Conservation (phyloP, 192 early-diverging fungal species). For the Thamnidium elegans region DNA sequence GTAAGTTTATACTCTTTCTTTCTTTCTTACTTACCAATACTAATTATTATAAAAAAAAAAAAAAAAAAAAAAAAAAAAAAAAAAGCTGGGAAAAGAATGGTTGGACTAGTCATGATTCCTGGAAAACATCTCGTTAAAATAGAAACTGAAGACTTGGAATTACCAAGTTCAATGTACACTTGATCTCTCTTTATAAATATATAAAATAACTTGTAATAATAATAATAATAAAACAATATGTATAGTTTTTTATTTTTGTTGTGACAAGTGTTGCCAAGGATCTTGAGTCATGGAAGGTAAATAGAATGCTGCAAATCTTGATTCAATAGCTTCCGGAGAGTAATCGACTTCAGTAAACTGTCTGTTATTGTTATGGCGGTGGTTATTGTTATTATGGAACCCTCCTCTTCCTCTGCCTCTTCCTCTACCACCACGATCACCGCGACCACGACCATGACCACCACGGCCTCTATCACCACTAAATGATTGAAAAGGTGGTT, state of each 20-base stretch:
- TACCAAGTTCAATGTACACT: slow-evolving; percentile 14
- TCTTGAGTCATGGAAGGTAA: slow-evolving; percentile 9
- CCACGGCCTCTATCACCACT: neutral
- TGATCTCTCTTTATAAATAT: slow-evolving; percentile 3
- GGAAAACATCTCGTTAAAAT: slow-evolving; percentile 64
- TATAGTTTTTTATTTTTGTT: neutral
- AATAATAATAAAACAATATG: neutral
- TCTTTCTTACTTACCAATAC: slow-evolving; percentile 15
- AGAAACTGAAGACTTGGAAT: slow-evolving; percentile 52
- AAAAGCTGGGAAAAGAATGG: slow-evolving; percentile 53
- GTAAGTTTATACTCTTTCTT: slow-evolving; percentile 28
- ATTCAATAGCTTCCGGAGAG: slow-evolving; percentile 1
- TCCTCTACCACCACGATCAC: neutral
- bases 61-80: slow-evolving; percentile 5
- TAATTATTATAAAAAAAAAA: slow-evolving; percentile 13
- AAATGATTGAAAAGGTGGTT: too few species aligned
- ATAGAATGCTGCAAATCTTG: slow-evolving; percentile 5
- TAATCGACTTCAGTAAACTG: slow-evolving; percentile 6
- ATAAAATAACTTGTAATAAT: neutral
- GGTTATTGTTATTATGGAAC: neutral
- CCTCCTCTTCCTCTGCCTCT: slow-evolving; percentile 7
- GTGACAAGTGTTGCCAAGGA: slow-evolving; percentile 12
- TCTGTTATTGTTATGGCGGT: neutral
- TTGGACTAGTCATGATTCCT: slow-evolving; percentile 77
- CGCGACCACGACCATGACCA: neutral